Percentiles rank a stretch among this genome's conserved stretches.
Conservation (phyloP, 1,284 basidiomycete species). For the Cryptococcus deneoformans region DNA sequence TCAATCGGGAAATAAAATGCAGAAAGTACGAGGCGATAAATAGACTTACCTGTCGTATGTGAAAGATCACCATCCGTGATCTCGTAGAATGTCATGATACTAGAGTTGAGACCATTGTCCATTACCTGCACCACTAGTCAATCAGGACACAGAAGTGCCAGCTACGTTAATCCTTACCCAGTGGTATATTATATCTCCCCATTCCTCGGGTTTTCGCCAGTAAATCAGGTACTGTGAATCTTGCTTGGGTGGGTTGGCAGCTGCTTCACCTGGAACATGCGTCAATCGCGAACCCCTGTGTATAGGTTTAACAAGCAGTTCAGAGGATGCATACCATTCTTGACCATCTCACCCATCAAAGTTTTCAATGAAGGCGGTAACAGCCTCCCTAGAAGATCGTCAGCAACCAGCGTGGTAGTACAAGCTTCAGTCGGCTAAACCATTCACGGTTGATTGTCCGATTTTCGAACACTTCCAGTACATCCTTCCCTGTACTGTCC, state of each 20-base stretch:
- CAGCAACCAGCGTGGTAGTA: neutral
- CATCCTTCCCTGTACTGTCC: constrained; percentile 26
- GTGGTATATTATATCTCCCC: constrained; percentile 53
- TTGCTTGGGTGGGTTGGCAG: constrained; percentile 46
- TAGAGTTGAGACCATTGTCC: constrained; percentile 53
- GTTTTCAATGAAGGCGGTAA: constrained; percentile 28
- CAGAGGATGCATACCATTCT: constrained; percentile 33
- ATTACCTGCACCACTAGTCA: constrained; percentile 40
- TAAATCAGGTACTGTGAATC: constrained; percentile 48
- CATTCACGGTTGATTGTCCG: constrained; percentile 42
- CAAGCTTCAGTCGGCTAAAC: neutral
- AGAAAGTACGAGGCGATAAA: neutral
- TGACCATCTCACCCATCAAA: constrained; percentile 38
- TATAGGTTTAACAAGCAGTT: neutral
- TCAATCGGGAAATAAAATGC: neutral
- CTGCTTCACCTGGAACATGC: constrained; percentile 31
- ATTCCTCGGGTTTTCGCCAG: constrained; percentile 56
- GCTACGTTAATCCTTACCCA: constrained; percentile 48
- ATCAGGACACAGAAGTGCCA: neutral
- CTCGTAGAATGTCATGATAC: constrained; percentile 58
- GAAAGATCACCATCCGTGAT: constrained; percentile 54
- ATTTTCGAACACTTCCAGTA: constrained; percentile 44
- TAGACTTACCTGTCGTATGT: constrained; percentile 39
- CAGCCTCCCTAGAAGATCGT: constrained; percentile 25
- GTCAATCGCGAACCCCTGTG: neutral